Evolutionary conservation across 176 grass and related monocot species (phyloP).

Genomic region (Bothriochloa decipiens): DNA sequence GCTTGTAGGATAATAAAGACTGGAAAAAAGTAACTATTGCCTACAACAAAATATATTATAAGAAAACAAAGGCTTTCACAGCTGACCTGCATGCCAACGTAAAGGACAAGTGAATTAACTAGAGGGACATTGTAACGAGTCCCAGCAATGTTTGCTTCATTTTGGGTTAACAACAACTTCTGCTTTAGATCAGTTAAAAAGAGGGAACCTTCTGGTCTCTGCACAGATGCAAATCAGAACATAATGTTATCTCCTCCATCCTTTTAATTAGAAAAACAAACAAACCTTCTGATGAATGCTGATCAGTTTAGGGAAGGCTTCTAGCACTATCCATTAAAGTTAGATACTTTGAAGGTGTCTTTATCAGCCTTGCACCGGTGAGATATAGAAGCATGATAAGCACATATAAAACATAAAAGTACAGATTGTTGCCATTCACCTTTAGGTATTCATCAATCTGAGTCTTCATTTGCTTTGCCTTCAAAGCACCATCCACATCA

Average conservation of each 20-base stretch:
- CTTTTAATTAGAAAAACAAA: background rate
- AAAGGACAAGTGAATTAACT: conserved; percentile 93
- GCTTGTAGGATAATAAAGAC: background rate
- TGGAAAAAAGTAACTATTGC: background rate
- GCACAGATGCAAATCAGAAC: conserved; percentile 35
- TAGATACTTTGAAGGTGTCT: background rate
- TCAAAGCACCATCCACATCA: conserved; percentile 82
- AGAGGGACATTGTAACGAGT: conserved; percentile 91
- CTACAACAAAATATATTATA: background rate
- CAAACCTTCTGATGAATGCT: background rate
- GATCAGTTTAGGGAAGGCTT: background rate
- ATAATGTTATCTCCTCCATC: conserved; percentile 34
- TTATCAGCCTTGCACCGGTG: conserved; percentile 12
- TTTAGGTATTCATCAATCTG: conserved; percentile 97
- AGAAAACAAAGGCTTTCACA: conserved; percentile 14
- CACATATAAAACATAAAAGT: background rate
- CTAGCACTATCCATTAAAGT: background rate
- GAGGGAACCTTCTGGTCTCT: conserved; percentile 74
- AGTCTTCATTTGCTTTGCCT: conserved; percentile 84
- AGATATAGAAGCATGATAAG: conserved; percentile 5
- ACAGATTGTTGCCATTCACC: conserved; percentile 44
- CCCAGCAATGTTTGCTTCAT: conserved; percentile 69
- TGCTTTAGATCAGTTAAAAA: conserved; percentile 88
- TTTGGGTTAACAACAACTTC: conserved; percentile 76
- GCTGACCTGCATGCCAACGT: conserved; percentile 92